Percentiles rank a stretch among this genome's conserved stretches.
Conservation (phyloP, 148 eudicot species). For the Nepenthes gracilis region DNA sequence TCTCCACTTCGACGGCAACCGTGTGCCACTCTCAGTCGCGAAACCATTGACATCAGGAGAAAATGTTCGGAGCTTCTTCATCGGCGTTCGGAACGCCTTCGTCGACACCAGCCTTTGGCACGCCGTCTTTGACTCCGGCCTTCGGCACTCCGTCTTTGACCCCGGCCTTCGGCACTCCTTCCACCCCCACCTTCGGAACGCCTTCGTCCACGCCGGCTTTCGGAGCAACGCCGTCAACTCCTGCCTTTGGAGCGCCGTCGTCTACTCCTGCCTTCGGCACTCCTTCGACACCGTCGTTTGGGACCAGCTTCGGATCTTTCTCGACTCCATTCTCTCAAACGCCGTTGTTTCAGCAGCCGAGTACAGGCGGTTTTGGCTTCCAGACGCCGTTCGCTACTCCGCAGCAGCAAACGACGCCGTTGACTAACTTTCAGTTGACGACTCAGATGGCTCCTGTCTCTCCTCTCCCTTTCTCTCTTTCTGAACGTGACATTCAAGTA, state of each 20-base stretch:
- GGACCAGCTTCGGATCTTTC: constrained; percentile 29
- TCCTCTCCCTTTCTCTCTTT: constrained; percentile 87
- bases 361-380: constrained; percentile 8
- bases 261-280: constrained; percentile 32
- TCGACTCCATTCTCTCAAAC: constrained; percentile 39
- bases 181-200: constrained; percentile 30
- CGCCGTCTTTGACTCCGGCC: constrained; percentile 1
- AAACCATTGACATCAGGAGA: not conserved
- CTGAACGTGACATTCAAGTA: constrained; percentile 97
- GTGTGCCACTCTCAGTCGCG: not conserved
- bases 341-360: constrained; percentile 44
- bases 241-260: constrained; percentile 48
- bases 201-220: constrained; percentile 23
- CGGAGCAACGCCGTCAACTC: constrained; percentile 30
- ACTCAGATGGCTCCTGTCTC: constrained; percentile 99
- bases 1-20: too few relatives aligned
- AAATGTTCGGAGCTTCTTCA: constrained; percentile 50
- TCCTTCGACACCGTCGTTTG: constrained; percentile 25
- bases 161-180: constrained; percentile 24
- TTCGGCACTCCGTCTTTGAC: constrained; percentile 38
- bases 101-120: constrained; percentile 32
- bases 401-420: constrained; percentile 20
- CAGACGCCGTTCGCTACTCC: constrained; percentile 27
- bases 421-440: constrained; percentile 48
- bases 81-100: constrained; percentile 42